phyloP scores from a whole-genome alignment of 140 eudicot genomes.

The Stevia rebaudiana region DNA sequence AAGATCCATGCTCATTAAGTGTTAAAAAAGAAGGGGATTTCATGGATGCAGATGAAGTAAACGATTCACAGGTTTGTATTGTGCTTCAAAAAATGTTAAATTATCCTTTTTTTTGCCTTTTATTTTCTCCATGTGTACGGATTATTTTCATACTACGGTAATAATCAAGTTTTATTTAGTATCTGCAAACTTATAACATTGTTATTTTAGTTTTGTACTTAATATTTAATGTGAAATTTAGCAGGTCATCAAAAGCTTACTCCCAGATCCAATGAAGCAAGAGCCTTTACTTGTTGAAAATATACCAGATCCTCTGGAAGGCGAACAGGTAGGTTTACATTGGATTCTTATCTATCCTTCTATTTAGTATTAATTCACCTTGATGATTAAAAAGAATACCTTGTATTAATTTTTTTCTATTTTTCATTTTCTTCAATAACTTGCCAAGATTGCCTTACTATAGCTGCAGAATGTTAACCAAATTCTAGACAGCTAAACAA shows the following conservation, averaged over 20 bases:
- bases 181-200: not conserved
- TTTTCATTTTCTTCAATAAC: no score
- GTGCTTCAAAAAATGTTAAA: not conserved
- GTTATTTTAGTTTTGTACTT: not conserved
- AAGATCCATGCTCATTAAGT: slow-evolving; percentile 79
- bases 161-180: not conserved
- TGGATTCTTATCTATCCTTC: not conserved
- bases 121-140: not conserved
- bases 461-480: no score
- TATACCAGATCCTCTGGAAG: slow-evolving; percentile 77
- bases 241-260: slow-evolving; percentile 57
- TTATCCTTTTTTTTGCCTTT: not conserved
- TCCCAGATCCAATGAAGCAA: slow-evolving; percentile 82
- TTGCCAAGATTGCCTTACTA: no score
- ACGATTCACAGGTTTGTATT: slow-evolving; percentile 41
- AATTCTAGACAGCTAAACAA: not conserved
- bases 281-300: slow-evolving; percentile 87
- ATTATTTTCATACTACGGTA: not conserved
- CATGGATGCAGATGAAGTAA: slow-evolving; percentile 78
- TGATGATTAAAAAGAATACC: not conserved
- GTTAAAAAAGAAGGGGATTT: slow-evolving; percentile 59
- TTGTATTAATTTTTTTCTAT: no score
- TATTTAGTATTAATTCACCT: not conserved
- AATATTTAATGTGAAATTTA: slow-evolving; percentile 12
- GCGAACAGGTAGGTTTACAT: slow-evolving; percentile 68